Percentiles rank a stretch among this genome's conserved stretches.
Conservation (phyloP, 1,284 basidiomycete species). For the Trametes polyzona region DNA sequence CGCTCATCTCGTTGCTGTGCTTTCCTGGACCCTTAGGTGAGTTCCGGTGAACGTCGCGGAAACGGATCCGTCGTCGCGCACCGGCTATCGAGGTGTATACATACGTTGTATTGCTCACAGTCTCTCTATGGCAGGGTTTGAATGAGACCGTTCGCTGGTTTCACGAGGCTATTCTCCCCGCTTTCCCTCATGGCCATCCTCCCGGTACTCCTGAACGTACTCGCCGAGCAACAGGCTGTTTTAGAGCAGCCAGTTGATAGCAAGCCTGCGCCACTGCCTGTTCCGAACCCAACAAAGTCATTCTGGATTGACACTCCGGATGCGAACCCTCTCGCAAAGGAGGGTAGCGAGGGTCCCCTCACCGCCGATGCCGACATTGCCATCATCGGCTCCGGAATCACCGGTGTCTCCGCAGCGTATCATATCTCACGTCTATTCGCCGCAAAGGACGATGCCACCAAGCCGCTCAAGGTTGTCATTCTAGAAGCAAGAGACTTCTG, state of each 20-base stretch:
- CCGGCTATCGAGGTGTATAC: no score
- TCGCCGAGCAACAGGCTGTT: slow-evolving; percentile 26
- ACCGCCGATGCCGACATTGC: slow-evolving; percentile 67
- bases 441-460: slow-evolving; percentile 26
- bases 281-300: slow-evolving; percentile 63
- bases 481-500: slow-evolving; percentile 82
- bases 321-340: slow-evolving; percentile 64
- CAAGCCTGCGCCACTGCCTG: slow-evolving; percentile 47
- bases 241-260: slow-evolving; percentile 14
- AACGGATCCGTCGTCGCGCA: no score
- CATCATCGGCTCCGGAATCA: slow-evolving; percentile 79
- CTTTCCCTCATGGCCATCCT: slow-evolving; percentile 24
- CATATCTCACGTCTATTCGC: slow-evolving; percentile 53
- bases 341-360: slow-evolving; percentile 64
- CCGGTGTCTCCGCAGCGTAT: slow-evolving; percentile 73
- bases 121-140: no score
- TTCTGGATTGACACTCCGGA: slow-evolving; percentile 68
- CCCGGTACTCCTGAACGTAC: slow-evolving; percentile 28
- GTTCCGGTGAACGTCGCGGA: no score
- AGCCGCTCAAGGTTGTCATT: slow-evolving; percentile 54
- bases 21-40: no score
- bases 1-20: no score
- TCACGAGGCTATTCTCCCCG: background rate
- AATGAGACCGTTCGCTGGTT: background rate
- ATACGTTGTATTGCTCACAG: no score